A percentile compares a stretch with the other conserved stretches of the same genome.
Conservation (phyloP, 768 basidiomycete genomes). For the Fomitopsis serialis region DNA sequence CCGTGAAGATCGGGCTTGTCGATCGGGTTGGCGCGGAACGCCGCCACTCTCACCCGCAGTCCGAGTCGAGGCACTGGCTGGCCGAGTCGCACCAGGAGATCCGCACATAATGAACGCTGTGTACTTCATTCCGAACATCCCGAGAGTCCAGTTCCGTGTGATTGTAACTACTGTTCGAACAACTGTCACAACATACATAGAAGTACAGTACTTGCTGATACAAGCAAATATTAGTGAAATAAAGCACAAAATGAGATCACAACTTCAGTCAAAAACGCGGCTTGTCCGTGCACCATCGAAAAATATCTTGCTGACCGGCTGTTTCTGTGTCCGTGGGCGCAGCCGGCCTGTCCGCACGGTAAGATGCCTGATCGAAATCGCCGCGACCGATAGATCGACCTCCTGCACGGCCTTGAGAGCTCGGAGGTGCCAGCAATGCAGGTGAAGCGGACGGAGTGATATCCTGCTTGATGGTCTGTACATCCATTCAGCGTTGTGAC, state of each 20-base stretch:
- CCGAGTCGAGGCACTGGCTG: no score
- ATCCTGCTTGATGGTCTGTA: conserved; percentile 39
- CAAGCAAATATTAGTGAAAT: neutral
- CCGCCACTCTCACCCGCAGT: no score
- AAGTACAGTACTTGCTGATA: no score
- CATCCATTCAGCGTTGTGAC: no score
- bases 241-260: neutral
- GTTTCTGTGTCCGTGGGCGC: conserved; percentile 35
- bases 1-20: no score
- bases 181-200: no score
- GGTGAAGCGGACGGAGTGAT: conserved; percentile 19
- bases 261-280: conserved; percentile 21
- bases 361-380: conserved; percentile 73
- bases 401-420: conserved; percentile 37
- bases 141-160: no score
- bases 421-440: conserved; percentile 25
- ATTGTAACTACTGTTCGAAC: no score
- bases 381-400: conserved; percentile 66
- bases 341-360: conserved; percentile 68
- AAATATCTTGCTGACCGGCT: conserved; percentile 77
- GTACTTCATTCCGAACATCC: no score
- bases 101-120: no score
- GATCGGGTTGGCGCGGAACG: no score
- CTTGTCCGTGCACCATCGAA: conserved; percentile 49
- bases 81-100: no score